Base-by-base conservation (phyloP, 257 asterid species). In the Solanum acaule region DNA sequence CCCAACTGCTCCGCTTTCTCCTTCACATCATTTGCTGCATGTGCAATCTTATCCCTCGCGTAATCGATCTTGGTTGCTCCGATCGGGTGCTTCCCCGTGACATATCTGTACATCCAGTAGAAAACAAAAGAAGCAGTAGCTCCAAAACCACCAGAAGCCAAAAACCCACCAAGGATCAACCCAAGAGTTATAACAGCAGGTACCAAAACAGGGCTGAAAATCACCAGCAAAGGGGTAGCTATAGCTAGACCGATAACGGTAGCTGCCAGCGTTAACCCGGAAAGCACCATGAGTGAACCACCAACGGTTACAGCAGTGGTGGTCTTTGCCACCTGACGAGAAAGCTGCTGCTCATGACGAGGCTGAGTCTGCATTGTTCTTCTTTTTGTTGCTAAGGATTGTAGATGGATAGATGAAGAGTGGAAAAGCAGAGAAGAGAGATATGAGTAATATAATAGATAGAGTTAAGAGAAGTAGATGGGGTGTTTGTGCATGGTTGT, bases 231-330 rank as follows among this genome's bases (percentile, higher is more conserved):
- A 3, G 98, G 99, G 5, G 99, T 96, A 37, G 93, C 96, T 12
- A 95, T 68, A 8, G 92, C 98, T 3, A 96, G 95, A 52, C 93
- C 97, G 76, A 96, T 93, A n/a, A 96, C 95, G 7, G 99, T 95
- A 37, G 96, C 98, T 0, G 94, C 96, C 6, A 96, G 92, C 0
- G 98, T 95, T 15, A 96, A 90, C 72, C 98, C 98, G 22, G 99
- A 95, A 10, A 96, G 93, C 87, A 94, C 94, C 96, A 95, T 94
- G 42, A 96, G 96, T 1, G 98, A 94, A 15, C 98, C 98, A 49
- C 98, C 99, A 2, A 96, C 86, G 16, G 99, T 94, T 37, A 95
- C 96, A 56, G 99, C 99, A 49, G 99, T 95, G 89, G 99, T 93
- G 87, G 98, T 93, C 83, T 94, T 96, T 46, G 96, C 98, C 86